phyloP scores from a whole-genome alignment of 805 yeast genomes.

The Metschnikowia koreensis region DNA sequence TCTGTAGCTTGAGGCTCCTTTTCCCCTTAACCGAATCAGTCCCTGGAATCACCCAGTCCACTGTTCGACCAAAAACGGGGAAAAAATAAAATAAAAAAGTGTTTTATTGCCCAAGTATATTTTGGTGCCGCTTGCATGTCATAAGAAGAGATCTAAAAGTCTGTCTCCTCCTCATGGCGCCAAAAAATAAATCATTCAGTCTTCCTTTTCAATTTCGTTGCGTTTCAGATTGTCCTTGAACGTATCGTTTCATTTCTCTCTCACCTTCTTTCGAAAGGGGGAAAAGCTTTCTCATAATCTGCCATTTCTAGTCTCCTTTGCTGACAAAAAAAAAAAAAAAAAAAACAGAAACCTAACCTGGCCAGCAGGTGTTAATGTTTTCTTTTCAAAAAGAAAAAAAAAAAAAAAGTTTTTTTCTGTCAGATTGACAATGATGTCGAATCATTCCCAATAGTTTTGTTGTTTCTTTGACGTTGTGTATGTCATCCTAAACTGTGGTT shows the following conservation, averaged over 20 bases:
- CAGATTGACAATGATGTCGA: neutral
- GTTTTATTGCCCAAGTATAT: constrained; percentile 1
- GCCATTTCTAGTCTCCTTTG: constrained; percentile 18
- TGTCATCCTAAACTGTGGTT: constrained; percentile 20
- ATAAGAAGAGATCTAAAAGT: constrained; percentile 8
- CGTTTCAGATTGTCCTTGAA: constrained; percentile 13
- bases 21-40: neutral
- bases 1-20: constrained; percentile 2
- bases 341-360: constrained; percentile 2
- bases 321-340: constrained; percentile 6
- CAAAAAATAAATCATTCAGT: constrained; percentile 7
- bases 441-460: constrained; percentile 1
- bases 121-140: constrained; percentile 9
- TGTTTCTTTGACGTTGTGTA: constrained; percentile 4
- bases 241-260: constrained; percentile 8
- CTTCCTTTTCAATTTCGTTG: constrained; percentile 8
- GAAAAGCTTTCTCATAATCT: constrained; percentile 16
- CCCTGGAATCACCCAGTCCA: constrained; percentile 11
- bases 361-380: constrained; percentile 14
- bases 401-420: no score
- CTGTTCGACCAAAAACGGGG: neutral
- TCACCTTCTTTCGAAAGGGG: constrained; percentile 11
- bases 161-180: constrained; percentile 13
- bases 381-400: no score
- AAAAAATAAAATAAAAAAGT: neutral